Evolutionary conservation across 1,284 basidiomycete genomes (phyloP).

Genomic region (Ustilago curta): DNA sequence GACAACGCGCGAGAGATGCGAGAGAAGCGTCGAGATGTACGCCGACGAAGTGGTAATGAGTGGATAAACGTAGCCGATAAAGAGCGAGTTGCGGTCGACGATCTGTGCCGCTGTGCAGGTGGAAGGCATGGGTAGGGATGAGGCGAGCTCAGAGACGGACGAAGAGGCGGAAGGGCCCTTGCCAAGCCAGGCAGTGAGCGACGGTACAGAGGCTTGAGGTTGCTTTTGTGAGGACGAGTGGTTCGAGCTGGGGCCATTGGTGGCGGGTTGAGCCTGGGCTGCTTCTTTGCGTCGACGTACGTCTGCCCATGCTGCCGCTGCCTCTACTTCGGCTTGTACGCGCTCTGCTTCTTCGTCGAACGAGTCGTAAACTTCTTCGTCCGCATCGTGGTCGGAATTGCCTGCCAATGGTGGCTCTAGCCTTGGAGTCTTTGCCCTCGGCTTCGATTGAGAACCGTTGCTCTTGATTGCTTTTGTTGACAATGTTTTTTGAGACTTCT

Average conservation of each 20-base stretch:
- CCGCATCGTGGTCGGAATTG: conserved; percentile 1
- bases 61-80: conserved; percentile 66
- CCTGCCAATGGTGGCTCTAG: conserved; percentile 4
- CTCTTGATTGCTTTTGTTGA: not conserved
- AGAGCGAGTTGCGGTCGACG: conserved; percentile 64
- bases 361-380: conserved; percentile 19
- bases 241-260: not conserved
- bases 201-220: conserved; percentile 7
- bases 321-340: conserved; percentile 38
- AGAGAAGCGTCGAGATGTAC: conserved; percentile 49
- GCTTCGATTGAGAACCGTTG: conserved; percentile 15
- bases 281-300: conserved; percentile 38
- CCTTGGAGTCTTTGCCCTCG: conserved; percentile 9
- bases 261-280: not conserved
- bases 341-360: conserved; percentile 44
- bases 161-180: conserved; percentile 45
- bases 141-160: conserved; percentile 36
- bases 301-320: conserved; percentile 41
- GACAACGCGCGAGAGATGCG: conserved; percentile 60
- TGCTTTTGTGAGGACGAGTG: not conserved
- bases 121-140: conserved; percentile 52
- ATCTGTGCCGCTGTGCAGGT: conserved; percentile 55
- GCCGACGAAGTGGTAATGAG: conserved; percentile 42
- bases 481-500: conserved; percentile 16
- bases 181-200: conserved; percentile 55